Conservation (phyloP, 352 stramenopile species). For the Phytophthora vignae region DNA sequence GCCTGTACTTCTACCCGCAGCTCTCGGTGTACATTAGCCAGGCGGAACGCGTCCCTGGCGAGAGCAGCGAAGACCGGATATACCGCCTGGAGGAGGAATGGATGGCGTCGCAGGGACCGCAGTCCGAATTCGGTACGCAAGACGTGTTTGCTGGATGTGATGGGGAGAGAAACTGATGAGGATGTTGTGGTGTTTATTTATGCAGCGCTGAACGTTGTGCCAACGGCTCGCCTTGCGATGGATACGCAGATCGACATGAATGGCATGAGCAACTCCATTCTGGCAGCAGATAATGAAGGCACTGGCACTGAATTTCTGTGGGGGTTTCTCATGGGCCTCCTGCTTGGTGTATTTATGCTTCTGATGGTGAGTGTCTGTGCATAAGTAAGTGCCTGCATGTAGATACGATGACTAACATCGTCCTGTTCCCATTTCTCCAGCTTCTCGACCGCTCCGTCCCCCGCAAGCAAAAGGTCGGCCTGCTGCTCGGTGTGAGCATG, state of each 20-base stretch:
- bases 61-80: constrained; percentile 89
- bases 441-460: constrained; percentile 87
- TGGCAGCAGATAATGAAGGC: constrained; percentile 89
- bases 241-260: constrained; percentile 89
- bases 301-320: constrained; percentile 90
- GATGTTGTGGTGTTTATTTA: background rate
- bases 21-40: constrained; percentile 87
- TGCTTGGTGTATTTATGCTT: constrained; percentile 92
- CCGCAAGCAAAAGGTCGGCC: constrained; percentile 87
- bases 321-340: constrained; percentile 88
- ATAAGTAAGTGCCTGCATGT: background rate
- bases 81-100: constrained; percentile 90
- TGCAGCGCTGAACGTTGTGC: constrained; percentile 83
- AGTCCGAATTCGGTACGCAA: constrained; percentile 86
- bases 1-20: constrained; percentile 89
- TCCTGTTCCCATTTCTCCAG: constrained; percentile 31
- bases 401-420: background rate
- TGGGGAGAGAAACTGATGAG: background rate
- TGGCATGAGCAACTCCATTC: constrained; percentile 82
- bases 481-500: constrained; percentile 88
- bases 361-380: constrained; percentile 68
- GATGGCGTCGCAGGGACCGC: constrained; percentile 88
- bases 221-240: constrained; percentile 71
- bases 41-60: constrained; percentile 72
- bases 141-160: background rate